A percentile compares a stretch with the other conserved stretches of the same genome.
Conservation (phyloP, 352 stramenopile genomes). For the Detonula confervacea region DNA sequence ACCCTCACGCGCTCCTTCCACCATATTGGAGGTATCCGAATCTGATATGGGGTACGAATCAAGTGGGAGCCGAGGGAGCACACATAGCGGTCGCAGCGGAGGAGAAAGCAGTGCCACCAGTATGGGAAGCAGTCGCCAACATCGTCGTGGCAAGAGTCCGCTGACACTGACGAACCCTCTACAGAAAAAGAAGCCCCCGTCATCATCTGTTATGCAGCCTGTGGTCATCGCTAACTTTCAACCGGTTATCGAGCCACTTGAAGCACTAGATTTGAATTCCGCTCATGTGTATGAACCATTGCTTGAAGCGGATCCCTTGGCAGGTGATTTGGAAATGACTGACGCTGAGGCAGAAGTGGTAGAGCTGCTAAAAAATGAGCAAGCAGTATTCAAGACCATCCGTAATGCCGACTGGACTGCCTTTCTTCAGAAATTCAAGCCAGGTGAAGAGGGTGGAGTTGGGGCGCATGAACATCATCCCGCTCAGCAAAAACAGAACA, state of each 20-base stretch:
- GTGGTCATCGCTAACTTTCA: slow-evolving; percentile 73
- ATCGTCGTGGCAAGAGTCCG: slow-evolving; percentile 11
- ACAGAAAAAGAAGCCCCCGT: background rate
- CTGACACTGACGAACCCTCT: background rate
- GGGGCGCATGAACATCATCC: slow-evolving; percentile 46
- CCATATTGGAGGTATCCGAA: slow-evolving; percentile 11
- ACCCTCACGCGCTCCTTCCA: slow-evolving; percentile 7
- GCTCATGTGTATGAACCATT: slow-evolving; percentile 71
- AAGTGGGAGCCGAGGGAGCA: slow-evolving; percentile 32
- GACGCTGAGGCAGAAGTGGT: slow-evolving; percentile 60
- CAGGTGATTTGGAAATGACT: slow-evolving; percentile 26
- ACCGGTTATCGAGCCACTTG: slow-evolving; percentile 72
- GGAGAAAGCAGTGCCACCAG: slow-evolving; percentile 25
- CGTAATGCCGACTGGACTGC: slow-evolving; percentile 76
- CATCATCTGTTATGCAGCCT: slow-evolving; percentile 1
- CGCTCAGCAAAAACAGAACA: slow-evolving; percentile 15
- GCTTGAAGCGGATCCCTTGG: slow-evolving; percentile 40
- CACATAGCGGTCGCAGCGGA: slow-evolving; percentile 15
- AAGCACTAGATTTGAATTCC: slow-evolving; percentile 65
- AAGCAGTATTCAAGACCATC: slow-evolving; percentile 80
- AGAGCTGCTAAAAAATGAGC: slow-evolving; percentile 64
- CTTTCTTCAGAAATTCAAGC: slow-evolving; percentile 73
- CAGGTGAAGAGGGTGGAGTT: slow-evolving; percentile 15
- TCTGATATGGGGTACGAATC: slow-evolving; percentile 50
- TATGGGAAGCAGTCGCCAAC: slow-evolving; percentile 14